Evolutionary conservation across 116 monocot genomes (phyloP).

Genomic region (Phalaenopsis hybrid): DNA sequence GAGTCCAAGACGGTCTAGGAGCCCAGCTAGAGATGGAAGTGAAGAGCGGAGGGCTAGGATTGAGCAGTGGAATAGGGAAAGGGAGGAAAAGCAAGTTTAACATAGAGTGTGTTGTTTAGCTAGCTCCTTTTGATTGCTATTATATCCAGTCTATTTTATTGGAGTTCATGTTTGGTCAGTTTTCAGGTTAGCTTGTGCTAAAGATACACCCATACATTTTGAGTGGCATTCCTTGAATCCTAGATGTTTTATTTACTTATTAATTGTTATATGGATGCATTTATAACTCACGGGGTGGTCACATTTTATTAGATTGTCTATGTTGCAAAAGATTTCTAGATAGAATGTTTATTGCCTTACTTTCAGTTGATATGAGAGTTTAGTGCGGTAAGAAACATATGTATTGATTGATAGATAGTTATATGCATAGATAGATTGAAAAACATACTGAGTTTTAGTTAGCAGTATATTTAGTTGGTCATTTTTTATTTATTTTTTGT

Average conservation of each 20-base stretch:
- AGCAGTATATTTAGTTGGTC: no score
- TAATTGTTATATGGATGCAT: not conserved
- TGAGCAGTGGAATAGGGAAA: constrained; percentile 95
- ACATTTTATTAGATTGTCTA: no score
- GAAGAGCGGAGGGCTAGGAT: constrained; percentile 92
- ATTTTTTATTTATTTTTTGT: not conserved
- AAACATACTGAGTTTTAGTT: not conserved
- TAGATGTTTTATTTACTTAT: not conserved
- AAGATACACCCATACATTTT: constrained; percentile 1
- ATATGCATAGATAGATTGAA: not conserved
- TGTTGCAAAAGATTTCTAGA: no score
- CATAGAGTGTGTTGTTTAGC: not conserved
- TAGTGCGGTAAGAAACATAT: no score
- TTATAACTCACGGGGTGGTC: not conserved
- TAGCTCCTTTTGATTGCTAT: not conserved
- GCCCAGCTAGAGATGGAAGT: constrained; percentile 77
- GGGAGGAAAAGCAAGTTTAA: constrained; percentile 47
- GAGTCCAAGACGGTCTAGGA: constrained; percentile 45
- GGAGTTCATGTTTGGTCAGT: constrained; percentile 5
- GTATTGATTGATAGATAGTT: not conserved
- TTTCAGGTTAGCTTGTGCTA: constrained; percentile 3
- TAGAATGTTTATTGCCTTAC: no score
- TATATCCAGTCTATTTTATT: not conserved
- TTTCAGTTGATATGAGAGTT: no score
- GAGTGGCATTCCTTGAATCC: constrained; percentile 2